Base-by-base conservation (phyloP, 495 filamentous ascomycete species). In the Hypomontagnella monticulosa region DNA sequence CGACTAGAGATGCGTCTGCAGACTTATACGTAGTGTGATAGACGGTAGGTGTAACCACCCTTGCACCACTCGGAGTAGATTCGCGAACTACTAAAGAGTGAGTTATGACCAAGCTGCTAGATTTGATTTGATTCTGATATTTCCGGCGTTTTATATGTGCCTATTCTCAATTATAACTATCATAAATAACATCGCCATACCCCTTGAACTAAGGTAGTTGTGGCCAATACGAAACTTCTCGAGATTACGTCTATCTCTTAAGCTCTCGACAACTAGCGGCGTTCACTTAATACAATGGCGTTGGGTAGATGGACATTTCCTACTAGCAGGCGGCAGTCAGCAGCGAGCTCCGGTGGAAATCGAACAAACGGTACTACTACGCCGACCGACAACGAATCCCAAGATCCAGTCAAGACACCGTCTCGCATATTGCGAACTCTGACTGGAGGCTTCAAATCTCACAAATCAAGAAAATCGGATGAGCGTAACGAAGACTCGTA, bases 251-350 rank as follows among this genome's bases (percentile, higher is more conserved):
- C 14, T 27, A 3, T 12, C 3, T 12, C 3, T 18, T 15, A 49
- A 56, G 4, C 14, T 23, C 34, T 44, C 4, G 23, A 19, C 20
- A 48, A 15, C 7, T 18, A 50, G 27, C 44, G 15, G 23, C n/a
- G 19, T 48, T 41, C 0, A 18, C 53, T n/a, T 32, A 52, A 34
- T 49, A 60, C n/a, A 34, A 69, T 65, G 66, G 61, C 59, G 2
- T 27, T 69, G 23, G 66, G 66, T 9, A 49, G 61, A 49, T 69
- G 66, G 66, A 65, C 56, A 4, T 69, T 64, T 40, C 56, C 60
- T 5, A 52, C 56, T 9, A 69, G 66, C 40, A 56, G 66, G 32
- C 65, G 65, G 33, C 61, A 51, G 34, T 69, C 66, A 9, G 16
- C 66, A 5, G 33, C 61, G 12, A 69, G 66, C 37, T 69, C 61